Conservation (phyloP, 1,139 yeast species). For the Protomyces gravidus region DNA sequence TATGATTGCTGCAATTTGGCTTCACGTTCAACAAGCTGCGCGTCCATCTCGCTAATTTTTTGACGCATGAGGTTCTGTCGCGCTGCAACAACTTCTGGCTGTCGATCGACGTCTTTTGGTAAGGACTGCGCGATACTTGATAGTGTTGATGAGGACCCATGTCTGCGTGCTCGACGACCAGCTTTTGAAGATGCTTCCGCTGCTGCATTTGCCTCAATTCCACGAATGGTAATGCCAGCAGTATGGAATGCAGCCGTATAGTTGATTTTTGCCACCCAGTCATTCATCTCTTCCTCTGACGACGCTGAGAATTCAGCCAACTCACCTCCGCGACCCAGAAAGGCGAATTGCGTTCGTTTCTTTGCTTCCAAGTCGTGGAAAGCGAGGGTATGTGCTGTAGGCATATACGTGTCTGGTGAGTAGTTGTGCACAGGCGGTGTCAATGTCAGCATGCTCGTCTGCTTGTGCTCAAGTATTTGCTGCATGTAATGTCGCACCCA, state of each 20-base stretch:
- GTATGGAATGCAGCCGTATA: slow-evolving; percentile 52
- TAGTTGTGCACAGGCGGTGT: slow-evolving; percentile 44
- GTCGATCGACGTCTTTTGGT: slow-evolving; percentile 2
- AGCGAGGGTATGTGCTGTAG: slow-evolving; percentile 44
- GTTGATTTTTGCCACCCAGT: slow-evolving; percentile 58
- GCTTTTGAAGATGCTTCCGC: neutral
- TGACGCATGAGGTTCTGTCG: slow-evolving; percentile 29
- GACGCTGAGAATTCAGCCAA: slow-evolving; percentile 43
- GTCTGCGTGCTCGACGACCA: slow-evolving; percentile 6
- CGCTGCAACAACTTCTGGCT: slow-evolving; percentile 30
- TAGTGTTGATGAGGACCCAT: slow-evolving; percentile 5
- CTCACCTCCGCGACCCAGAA: slow-evolving; percentile 41
- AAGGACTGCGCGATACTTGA: slow-evolving; percentile 2
- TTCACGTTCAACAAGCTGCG: slow-evolving; percentile 40
- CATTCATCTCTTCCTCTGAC: slow-evolving; percentile 44
- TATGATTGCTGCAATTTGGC: slow-evolving; percentile 40
- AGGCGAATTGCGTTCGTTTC: slow-evolving; percentile 36
- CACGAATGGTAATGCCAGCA: slow-evolving; percentile 39
- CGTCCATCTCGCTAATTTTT: slow-evolving; percentile 40
- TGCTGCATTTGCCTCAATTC: slow-evolving; percentile 2
- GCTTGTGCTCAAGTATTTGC: slow-evolving; percentile 34
- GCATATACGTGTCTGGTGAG: slow-evolving; percentile 41
- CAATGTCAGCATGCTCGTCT: slow-evolving; percentile 34
- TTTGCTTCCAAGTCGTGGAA: slow-evolving; percentile 33
- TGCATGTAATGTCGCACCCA: slow-evolving; percentile 42